Evolutionary conservation across 768 basidiomycete species (phyloP).

Genomic region (Fomitopsis pulvina): DNA sequence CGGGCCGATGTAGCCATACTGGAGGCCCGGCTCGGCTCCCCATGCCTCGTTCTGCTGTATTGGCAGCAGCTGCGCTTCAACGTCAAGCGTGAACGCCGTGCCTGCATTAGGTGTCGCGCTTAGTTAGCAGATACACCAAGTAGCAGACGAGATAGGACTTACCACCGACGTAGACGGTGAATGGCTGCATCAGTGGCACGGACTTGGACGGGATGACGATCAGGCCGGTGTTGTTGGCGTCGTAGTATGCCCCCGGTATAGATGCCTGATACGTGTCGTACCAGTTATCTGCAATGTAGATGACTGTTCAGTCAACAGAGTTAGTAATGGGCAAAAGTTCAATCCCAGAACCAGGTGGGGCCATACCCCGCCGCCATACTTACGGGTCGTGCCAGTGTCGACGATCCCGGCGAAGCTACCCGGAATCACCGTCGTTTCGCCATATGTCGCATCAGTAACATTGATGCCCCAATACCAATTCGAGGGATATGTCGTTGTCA

Average conservation of each 20-base stretch:
- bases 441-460: slow-evolving; percentile 32
- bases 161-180: slow-evolving; percentile 49
- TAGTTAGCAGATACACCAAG: slow-evolving; percentile 66
- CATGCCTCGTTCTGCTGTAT: slow-evolving; percentile 48
- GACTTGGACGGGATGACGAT: slow-evolving; percentile 44
- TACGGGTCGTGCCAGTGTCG: slow-evolving; percentile 44
- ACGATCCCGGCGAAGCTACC: slow-evolving; percentile 39
- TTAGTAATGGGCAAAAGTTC: background rate
- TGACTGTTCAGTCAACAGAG: slow-evolving; percentile 15
- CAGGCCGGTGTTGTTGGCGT: slow-evolving; percentile 50
- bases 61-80: slow-evolving; percentile 68
- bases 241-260: slow-evolving; percentile 41
- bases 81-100: slow-evolving; percentile 46
- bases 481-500: slow-evolving; percentile 40
- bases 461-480: slow-evolving; percentile 45
- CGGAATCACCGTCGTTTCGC: slow-evolving; percentile 23
- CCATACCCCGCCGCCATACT: slow-evolving; percentile 5
- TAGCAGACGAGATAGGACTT: slow-evolving; percentile 45
- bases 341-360: background rate
- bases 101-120: slow-evolving; percentile 39
- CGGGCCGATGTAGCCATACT: slow-evolving; percentile 54
- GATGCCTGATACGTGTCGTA: slow-evolving; percentile 51
- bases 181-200: slow-evolving; percentile 39
- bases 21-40: slow-evolving; percentile 42
- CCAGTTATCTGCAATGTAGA: slow-evolving; percentile 51